These are phyloP conservation scores for Neurospora cerealis DNA, from an alignment of 495 filamentous ascomycete genomes.

Conservation along the genomic window DNA sequence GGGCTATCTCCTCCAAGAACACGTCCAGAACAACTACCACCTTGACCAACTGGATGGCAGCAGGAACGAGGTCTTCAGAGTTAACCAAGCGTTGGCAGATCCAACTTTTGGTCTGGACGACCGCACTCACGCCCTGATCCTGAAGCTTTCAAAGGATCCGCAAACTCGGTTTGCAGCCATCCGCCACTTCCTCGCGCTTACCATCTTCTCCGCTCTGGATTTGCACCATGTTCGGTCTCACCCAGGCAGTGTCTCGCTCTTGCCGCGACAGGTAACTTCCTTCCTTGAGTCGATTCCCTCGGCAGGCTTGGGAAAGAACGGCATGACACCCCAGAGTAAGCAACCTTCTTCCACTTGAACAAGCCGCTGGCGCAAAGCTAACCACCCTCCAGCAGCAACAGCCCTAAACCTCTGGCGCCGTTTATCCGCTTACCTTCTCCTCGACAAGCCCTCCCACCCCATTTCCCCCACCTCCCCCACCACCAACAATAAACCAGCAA, in stretches of 20 bases:
- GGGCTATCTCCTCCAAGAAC: constrained; percentile 20
- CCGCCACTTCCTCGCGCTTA: background rate
- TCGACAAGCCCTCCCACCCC: background rate
- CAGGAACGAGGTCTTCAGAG: background rate
- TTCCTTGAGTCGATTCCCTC: constrained; percentile 18
- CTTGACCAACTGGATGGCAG: constrained; percentile 12
- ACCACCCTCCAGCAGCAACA: constrained; percentile 7
- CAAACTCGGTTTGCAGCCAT: background rate
- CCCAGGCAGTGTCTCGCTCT: constrained; percentile 17
- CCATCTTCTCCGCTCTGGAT: background rate
- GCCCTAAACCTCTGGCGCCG: constrained; percentile 26
- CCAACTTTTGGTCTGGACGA: background rate
- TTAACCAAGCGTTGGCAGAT: background rate
- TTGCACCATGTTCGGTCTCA: background rate
- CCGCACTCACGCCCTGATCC: background rate
- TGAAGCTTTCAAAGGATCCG: background rate
- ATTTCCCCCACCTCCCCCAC: background rate
- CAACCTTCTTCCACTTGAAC: no score
- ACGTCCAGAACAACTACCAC: constrained; percentile 28
- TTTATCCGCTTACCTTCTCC: constrained; percentile 27
- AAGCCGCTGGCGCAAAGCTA: no score
- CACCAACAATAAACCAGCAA: background rate
- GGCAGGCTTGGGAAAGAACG: background rate
- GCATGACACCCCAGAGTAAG: background rate
- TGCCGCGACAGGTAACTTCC: constrained; percentile 20